Percentiles rank a stretch among this genome's conserved stretches.
These are phyloP conservation scores for Neofusicoccum sp. DNA, from an alignment of 2,329 filamentous ascomycete species.

Conservation along the genomic window DNA sequence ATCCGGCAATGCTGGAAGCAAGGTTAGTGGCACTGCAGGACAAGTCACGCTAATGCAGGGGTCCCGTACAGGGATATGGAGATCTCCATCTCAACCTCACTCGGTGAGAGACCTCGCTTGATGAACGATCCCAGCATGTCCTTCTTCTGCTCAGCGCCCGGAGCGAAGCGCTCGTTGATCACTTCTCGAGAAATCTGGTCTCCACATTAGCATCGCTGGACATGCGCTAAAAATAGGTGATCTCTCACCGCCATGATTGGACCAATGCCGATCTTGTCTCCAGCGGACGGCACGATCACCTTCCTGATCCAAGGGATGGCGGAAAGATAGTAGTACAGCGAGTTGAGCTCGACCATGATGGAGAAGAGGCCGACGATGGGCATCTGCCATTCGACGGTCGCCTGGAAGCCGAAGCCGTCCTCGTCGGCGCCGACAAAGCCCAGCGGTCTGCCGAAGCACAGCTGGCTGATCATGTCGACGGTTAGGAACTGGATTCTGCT, in stretches of 20 bases:
- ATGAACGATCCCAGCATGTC: slow-evolving; percentile 58
- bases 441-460: slow-evolving; percentile 46
- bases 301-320: neutral
- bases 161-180: slow-evolving; percentile 48
- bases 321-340: slow-evolving; percentile 2
- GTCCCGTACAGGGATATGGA: slow-evolving; percentile 50
- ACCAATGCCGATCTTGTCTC: slow-evolving; percentile 20
- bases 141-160: slow-evolving; percentile 38
- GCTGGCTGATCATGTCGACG: slow-evolving; percentile 41
- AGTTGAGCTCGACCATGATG: slow-evolving; percentile 3
- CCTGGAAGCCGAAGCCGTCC: slow-evolving; percentile 51
- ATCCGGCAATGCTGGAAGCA: slow-evolving; percentile 37
- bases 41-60: slow-evolving; percentile 11
- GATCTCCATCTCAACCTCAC: slow-evolving; percentile 45
- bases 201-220: neutral
- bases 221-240: neutral
- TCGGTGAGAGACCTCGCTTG: slow-evolving; percentile 38
- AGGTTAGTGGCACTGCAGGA: neutral
- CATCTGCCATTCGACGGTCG: slow-evolving; percentile 12
- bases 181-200: slow-evolving; percentile 37
- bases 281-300: slow-evolving; percentile 7
- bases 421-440: slow-evolving; percentile 48
- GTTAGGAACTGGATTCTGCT: slow-evolving; percentile 41
- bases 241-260: slow-evolving; percentile 21
- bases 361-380: slow-evolving; percentile 11